phyloP scores from a whole-genome alignment of 2,329 filamentous ascomycete species.

The Neurospora sp. region DNA sequence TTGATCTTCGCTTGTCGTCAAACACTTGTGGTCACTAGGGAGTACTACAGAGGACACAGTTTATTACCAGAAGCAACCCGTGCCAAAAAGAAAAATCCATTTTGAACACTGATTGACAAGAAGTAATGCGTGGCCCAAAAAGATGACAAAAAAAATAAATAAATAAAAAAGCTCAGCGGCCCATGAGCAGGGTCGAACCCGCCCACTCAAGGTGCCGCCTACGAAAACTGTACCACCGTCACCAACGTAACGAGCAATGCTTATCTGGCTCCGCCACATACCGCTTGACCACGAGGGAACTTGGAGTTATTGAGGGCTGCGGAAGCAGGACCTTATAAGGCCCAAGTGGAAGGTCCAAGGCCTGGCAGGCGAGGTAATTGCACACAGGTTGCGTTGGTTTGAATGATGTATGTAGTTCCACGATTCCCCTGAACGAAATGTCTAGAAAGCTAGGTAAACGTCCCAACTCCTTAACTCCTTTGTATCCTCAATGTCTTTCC shows the following conservation, averaged over 20 bases:
- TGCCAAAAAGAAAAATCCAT: too few relatives aligned
- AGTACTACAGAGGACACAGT: neutral
- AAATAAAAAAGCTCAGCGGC: neutral
- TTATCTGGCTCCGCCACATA: neutral
- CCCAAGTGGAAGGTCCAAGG: neutral
- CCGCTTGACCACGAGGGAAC: neutral
- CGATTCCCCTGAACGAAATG: neutral
- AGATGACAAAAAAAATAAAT: neutral
- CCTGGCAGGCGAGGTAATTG: neutral
- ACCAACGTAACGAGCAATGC: neutral
- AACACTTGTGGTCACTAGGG: neutral
- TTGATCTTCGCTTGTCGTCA: neutral
- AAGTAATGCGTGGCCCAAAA: neutral
- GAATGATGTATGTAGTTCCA: neutral
- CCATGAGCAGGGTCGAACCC: neutral
- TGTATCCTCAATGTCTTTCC: neutral
- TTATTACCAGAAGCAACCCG: too few relatives aligned
- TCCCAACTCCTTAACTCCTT: neutral
- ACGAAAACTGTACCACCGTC: neutral
- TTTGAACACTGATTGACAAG: too few relatives aligned
- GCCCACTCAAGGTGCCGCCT: neutral
- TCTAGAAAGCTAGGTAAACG: neutral
- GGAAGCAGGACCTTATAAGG: neutral
- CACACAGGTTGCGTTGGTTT: neutral
- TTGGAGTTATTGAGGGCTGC: too few relatives aligned